Percentiles rank a stretch among this genome's conserved stretches.
Evolutionary conservation across 106 monocot genomes (phyloP).

Genomic region (Dactylorhiza incarnata): DNA sequence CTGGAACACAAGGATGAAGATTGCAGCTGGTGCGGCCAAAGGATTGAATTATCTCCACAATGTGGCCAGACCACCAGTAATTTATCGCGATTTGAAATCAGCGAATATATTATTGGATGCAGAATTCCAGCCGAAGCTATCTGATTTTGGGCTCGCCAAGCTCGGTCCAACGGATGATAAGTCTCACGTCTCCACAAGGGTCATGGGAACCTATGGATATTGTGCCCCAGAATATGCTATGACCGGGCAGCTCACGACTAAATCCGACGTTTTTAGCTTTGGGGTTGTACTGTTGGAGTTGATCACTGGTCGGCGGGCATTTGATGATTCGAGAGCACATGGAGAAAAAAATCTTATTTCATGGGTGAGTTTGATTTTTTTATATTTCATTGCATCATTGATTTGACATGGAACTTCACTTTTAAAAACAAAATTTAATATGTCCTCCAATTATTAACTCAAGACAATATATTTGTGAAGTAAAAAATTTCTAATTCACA

Average conservation of each 20-base stretch:
- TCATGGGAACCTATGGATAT: constrained; percentile 75
- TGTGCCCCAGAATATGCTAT: constrained; percentile 76
- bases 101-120: constrained; percentile 53
- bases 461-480: no score
- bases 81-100: constrained; percentile 60
- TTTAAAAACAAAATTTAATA: no score
- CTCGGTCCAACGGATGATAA: constrained; percentile 65
- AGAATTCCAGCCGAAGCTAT: constrained; percentile 52
- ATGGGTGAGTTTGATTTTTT: constrained; percentile 35
- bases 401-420: background rate
- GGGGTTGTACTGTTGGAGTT: constrained; percentile 66
- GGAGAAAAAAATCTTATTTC: constrained; percentile 46
- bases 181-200: constrained; percentile 64
- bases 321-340: constrained; percentile 36
- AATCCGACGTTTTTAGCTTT: constrained; percentile 70
- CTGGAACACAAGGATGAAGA: constrained; percentile 72
- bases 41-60: constrained; percentile 66
- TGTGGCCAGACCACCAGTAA: constrained; percentile 56
- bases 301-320: constrained; percentile 59
- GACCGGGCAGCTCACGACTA: constrained; percentile 59
- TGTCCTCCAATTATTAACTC: no score
- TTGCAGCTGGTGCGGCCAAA: constrained; percentile 60
- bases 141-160: constrained; percentile 79
- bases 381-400: constrained; percentile 2
- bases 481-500: no score